phyloP scores from a whole-genome alignment of 495 filamentous ascomycete species.

The Lepidopterella palustris region DNA sequence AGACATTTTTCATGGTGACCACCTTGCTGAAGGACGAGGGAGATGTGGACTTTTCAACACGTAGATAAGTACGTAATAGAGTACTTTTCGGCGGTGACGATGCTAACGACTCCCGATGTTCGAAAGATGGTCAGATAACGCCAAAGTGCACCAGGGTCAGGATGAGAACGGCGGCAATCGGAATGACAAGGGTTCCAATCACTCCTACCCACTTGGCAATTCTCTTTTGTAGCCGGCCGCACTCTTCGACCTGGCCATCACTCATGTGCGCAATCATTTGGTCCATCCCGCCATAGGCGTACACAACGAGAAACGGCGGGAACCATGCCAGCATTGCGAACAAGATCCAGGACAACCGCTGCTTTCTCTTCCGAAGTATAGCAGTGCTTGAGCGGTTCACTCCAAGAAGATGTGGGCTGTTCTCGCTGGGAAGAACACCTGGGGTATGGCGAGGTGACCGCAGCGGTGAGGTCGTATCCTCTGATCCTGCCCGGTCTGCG shows the following conservation, averaged over 20 bases:
- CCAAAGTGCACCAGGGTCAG: conserved; percentile 7
- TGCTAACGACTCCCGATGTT: not conserved
- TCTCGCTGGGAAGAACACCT: not conserved
- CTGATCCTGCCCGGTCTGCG: conserved; percentile 3
- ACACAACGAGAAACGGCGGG: conserved; percentile 20
- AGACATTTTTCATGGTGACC: too few species aligned
- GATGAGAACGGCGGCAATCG: conserved; percentile 5
- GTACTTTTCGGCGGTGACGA: not conserved
- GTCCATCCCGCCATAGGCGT: conserved; percentile 7
- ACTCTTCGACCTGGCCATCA: conserved; percentile 7
- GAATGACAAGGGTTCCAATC: conserved; percentile 1
- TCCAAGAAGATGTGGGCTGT: not conserved
- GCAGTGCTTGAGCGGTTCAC: not conserved
- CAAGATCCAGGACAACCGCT: conserved; percentile 2
- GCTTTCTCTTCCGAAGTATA: not conserved
- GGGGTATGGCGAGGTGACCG: not conserved
- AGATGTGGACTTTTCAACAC: too few species aligned
- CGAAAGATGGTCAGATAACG: not conserved
- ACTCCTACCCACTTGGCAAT: conserved; percentile 10
- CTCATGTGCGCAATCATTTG: conserved; percentile 1
- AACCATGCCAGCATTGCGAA: conserved; percentile 16
- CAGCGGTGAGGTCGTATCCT: conserved; percentile 10
- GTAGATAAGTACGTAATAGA: too few species aligned
- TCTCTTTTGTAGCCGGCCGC: conserved; percentile 3
- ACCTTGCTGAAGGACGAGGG: too few species aligned